A percentile compares a stretch with the other conserved stretches of the same genome.
These are phyloP conservation scores for Metschnikowia bowlesiae DNA, from an alignment of 805 yeast species.

Conservation along the genomic window DNA sequence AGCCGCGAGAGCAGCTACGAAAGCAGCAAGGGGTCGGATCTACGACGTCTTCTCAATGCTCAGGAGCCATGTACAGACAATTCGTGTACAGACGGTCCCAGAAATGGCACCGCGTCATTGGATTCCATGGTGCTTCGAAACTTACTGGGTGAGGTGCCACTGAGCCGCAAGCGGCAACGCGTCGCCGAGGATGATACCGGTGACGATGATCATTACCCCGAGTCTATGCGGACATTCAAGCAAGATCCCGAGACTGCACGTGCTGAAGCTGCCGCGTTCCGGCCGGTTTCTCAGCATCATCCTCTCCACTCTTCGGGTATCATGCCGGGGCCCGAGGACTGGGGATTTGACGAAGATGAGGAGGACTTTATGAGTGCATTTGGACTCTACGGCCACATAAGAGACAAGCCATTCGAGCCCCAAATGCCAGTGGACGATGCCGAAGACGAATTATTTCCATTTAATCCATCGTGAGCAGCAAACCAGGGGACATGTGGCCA, in stretches of 20 bases:
- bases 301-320: slow-evolving; percentile 31
- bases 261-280: neutral
- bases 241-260: neutral
- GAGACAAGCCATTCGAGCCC: slow-evolving; percentile 20
- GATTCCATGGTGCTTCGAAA: neutral
- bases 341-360: slow-evolving; percentile 28
- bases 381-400: slow-evolving; percentile 34
- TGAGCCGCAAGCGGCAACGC: slow-evolving; percentile 6
- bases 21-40: slow-evolving; percentile 34
- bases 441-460: slow-evolving; percentile 29
- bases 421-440: neutral
- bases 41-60: slow-evolving; percentile 42
- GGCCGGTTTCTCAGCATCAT: slow-evolving; percentile 52
- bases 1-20: slow-evolving; percentile 4
- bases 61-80: slow-evolving; percentile 3
- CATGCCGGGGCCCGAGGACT: slow-evolving; percentile 17
- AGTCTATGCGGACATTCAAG: slow-evolving; percentile 51
- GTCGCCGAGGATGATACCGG: slow-evolving; percentile 20
- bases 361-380: slow-evolving; percentile 33
- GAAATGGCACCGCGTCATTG: neutral
- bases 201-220: slow-evolving; percentile 74
- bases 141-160: slow-evolving; percentile 11
- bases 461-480: slow-evolving; percentile 33
- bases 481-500: neutral
- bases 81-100: neutral